Evolutionary conservation across 2,329 filamentous ascomycete species (phyloP), one percentile per base, ranked within the genome.

Genomic region (Ceratocystis lukuohia): DNA sequence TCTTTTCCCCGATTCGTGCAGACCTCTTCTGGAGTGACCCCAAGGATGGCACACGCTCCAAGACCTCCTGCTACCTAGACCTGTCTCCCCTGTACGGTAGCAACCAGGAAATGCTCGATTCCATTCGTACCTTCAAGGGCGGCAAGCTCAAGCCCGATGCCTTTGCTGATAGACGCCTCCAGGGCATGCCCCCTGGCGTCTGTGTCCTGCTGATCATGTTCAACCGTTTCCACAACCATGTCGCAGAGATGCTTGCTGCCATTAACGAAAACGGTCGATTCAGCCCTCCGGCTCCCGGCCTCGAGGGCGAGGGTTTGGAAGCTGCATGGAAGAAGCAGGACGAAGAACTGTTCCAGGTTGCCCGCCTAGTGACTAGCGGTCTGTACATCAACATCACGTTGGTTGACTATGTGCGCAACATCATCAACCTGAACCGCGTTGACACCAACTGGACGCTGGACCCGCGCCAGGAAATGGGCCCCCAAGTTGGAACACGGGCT

Each of bases 231-330:
- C 93, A 96, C 76, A 96, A 97, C 75, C 82, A 94, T 70, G 84
- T 91, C 0, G 91, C 89, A 1, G 82, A 85, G 65, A 88, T 93
- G 68, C 78, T 96, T 20, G 88, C 88, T 0, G 77, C 81, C n/a
- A 93, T 96, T 75, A 96, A 96, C 71, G 92, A 96, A 71, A 84
- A 84, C 57, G 86, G 85, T 17, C 83, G 89, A 25, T 96, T 96
- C 75, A 83, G 80, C 0, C 86, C 84, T 68, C 89, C 90, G 0
- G 64, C 77, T 0, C 74, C 78, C 4, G 69, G 76, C 0, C 76
- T 84, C 0, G 71, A 77, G 0, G 79, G 78, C 1, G 83, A 87
- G 53, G 77, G 79, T 30, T 74, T 75, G 0, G 76, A 74, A 0
- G 76, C 75, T 0, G 81, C 80, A 0, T 88, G 84, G 84, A 82